Evolutionary conservation across 139 green algal species (phyloP).

Genomic region (Volvox reticuliferus): DNA sequence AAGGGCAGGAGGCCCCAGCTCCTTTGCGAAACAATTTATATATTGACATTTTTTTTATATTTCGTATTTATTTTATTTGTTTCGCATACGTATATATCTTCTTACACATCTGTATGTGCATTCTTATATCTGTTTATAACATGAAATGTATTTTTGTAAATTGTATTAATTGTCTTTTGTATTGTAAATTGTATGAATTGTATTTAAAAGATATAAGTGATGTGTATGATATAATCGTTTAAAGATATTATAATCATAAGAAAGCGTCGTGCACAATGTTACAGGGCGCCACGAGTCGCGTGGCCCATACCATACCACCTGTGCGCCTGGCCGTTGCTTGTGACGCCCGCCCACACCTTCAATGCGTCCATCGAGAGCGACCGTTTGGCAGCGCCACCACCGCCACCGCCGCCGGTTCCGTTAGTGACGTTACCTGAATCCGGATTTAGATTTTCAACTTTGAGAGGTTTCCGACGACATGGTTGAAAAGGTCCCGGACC

Average conservation of each 20-base stretch:
- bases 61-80: no score
- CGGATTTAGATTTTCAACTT: not conserved
- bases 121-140: no score
- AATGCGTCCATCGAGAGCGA: constrained; percentile 20
- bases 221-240: not conserved
- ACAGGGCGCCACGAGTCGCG: not conserved
- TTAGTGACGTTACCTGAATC: not conserved
- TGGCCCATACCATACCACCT: not conserved
- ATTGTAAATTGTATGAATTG: no score
- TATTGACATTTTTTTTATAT: no score
- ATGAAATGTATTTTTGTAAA: no score
- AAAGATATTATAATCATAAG: no score
- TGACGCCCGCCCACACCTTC: constrained; percentile 27
- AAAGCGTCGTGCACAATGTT: not conserved
- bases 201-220: not conserved
- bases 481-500: not conserved
- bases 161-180: no score
- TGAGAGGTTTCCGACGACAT: not conserved
- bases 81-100: no score
- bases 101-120: no score
- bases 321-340: constrained; percentile 13
- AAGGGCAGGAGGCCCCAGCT: no score
- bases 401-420: not conserved
- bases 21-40: no score
- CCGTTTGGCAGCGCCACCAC: not conserved